Percentiles rank a stretch among this genome's conserved stretches.
These are phyloP conservation scores for Penicillium subrubescens DNA, from an alignment of 495 filamentous ascomycete species.

Conservation along the genomic window DNA sequence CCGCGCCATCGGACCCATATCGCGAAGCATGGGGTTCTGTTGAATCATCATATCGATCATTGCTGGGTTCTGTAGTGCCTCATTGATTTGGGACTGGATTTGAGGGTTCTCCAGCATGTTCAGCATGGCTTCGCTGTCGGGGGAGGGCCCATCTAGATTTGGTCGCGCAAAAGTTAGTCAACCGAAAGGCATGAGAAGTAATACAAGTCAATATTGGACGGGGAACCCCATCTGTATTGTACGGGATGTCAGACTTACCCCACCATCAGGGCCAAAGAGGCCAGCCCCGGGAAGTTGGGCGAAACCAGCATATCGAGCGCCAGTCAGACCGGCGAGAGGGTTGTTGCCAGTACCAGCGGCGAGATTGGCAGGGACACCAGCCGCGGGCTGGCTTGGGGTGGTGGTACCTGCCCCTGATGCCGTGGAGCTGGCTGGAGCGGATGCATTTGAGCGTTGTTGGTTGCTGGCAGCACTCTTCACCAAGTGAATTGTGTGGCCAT, in stretches of 20 bases:
- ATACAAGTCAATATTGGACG: background rate
- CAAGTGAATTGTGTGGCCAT: conserved; percentile 92
- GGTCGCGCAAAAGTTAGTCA: conserved; percentile 19
- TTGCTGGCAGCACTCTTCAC: conserved; percentile 96
- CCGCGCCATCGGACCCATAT: conserved; percentile 77
- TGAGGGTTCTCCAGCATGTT: conserved; percentile 85
- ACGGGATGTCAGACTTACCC: conserved; percentile 63
- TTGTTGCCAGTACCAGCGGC: conserved; percentile 91
- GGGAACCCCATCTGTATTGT: background rate
- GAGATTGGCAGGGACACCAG: conserved; percentile 81
- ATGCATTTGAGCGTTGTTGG: conserved; percentile 59
- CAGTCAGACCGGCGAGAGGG: conserved; percentile 86
- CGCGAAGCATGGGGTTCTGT: conserved; percentile 82
- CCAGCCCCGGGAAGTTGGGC: conserved; percentile 84
- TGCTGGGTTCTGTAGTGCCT: conserved; percentile 88
- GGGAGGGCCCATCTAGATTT: conserved; percentile 81
- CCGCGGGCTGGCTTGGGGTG: conserved; percentile 52
- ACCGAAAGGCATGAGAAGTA: background rate
- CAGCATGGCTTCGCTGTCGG: conserved; percentile 77
- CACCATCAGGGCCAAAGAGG: conserved; percentile 94
- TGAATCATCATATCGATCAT: conserved; percentile 92
- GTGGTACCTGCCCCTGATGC: conserved; percentile 49
- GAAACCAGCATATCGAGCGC: conserved; percentile 91
- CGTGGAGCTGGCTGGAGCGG: conserved; percentile 50
- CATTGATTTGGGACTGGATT: conserved; percentile 81